phyloP scores from a whole-genome alignment of 139 green algal species.

The Nannochloris sp. region DNA sequence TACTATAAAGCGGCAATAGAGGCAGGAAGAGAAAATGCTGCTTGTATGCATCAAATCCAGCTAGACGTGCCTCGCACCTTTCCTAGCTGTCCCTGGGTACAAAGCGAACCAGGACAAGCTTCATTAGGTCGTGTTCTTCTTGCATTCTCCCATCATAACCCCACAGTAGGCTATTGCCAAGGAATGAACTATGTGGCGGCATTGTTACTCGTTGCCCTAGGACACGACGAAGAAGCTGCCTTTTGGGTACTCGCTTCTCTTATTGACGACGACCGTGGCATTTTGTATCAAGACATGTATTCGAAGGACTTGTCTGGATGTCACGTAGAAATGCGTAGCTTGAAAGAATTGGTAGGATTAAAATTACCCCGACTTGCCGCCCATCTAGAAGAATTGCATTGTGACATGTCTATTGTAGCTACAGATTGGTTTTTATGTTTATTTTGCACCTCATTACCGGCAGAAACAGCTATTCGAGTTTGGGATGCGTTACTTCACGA shows the following conservation, averaged over 20 bases:
- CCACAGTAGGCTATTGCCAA: slow-evolving; percentile 62
- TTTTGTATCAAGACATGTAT: slow-evolving; percentile 69
- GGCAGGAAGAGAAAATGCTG: slow-evolving; percentile 18
- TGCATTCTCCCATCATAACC: slow-evolving; percentile 60
- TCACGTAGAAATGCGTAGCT: slow-evolving; percentile 70
- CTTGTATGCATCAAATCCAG: slow-evolving; percentile 54
- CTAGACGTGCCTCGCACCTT: slow-evolving; percentile 78
- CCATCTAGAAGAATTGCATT: slow-evolving; percentile 43
- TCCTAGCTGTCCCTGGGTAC: slow-evolving; percentile 53
- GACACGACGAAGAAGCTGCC: slow-evolving; percentile 39
- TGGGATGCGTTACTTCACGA: slow-evolving; percentile 68
- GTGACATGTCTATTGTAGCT: slow-evolving; percentile 68
- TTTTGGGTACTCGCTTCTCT: slow-evolving; percentile 52
- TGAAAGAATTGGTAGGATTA: slow-evolving; percentile 35
- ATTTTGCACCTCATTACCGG: slow-evolving; percentile 60
- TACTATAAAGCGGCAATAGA: slow-evolving; percentile 52
- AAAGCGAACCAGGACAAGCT: slow-evolving; percentile 40
- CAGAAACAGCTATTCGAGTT: slow-evolving; percentile 39
- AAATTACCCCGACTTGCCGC: slow-evolving; percentile 59
- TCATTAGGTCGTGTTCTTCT: slow-evolving; percentile 56
- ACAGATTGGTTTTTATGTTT: slow-evolving; percentile 86
- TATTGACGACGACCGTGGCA: slow-evolving; percentile 41
- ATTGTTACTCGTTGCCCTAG: slow-evolving; percentile 63
- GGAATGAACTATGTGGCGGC: slow-evolving; percentile 71
- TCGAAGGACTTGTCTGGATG: slow-evolving; percentile 54